Conservation (phyloP, 257 asterid genomes). For the Mitragyna speciosa region DNA sequence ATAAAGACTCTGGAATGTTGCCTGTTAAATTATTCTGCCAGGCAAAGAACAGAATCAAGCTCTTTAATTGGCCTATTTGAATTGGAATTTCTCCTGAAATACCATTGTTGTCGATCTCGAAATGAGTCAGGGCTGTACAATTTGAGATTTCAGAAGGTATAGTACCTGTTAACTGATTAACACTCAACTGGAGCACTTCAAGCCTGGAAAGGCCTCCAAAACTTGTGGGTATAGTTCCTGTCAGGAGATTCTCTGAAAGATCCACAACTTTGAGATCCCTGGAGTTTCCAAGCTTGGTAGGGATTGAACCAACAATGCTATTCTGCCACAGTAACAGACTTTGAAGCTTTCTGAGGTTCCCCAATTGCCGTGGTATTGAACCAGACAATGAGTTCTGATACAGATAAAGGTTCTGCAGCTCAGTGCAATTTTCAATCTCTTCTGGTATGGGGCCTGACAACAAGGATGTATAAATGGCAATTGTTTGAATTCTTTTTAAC, state of each 20-base stretch:
- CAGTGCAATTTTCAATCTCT: constrained; percentile 77
- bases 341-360: constrained; percentile 61
- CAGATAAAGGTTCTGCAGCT: constrained; percentile 70
- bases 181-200: constrained; percentile 78
- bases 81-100: constrained; percentile 75
- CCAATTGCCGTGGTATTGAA: constrained; percentile 58
- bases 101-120: constrained; percentile 85
- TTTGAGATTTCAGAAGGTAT: constrained; percentile 71
- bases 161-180: constrained; percentile 72
- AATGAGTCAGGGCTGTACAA: constrained; percentile 62
- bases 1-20: constrained; percentile 65
- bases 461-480: constrained; percentile 72
- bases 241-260: constrained; percentile 67
- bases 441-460: constrained; percentile 87
- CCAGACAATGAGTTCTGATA: constrained; percentile 83
- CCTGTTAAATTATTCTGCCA: constrained; percentile 93
- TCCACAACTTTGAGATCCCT: constrained; percentile 58
- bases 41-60: constrained; percentile 73
- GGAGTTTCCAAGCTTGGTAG: constrained; percentile 73
- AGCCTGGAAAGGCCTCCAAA: constrained; percentile 60
- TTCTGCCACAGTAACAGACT: constrained; percentile 77
- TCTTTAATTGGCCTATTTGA: constrained; percentile 55
- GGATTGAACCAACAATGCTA: constrained; percentile 66
- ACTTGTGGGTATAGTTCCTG: constrained; percentile 69
- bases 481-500: constrained; percentile 67